Evolutionary conservation across 169 alveolate species (phyloP).

Genomic region (Hammondia hammondi): DNA sequence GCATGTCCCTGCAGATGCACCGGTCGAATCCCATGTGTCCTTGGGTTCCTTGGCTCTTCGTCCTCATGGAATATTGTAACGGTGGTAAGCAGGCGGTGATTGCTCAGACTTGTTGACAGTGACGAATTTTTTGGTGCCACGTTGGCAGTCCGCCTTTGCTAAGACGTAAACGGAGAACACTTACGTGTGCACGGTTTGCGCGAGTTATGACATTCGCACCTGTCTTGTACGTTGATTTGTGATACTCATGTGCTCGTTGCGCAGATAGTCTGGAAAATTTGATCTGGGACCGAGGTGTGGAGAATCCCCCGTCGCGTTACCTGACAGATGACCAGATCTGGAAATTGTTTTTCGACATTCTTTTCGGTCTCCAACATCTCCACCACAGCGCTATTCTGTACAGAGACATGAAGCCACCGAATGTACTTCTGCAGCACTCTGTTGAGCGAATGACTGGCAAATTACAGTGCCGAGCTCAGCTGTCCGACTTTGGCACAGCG

Average conservation of each 20-base stretch:
- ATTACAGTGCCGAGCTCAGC: slow-evolving; percentile 74
- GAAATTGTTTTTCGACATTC: slow-evolving; percentile 74
- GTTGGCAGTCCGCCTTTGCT: too few relatives aligned
- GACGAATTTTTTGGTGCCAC: neutral
- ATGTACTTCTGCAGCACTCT: slow-evolving; percentile 63
- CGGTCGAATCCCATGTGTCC: slow-evolving; percentile 81
- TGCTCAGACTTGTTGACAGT: neutral
- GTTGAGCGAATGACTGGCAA: slow-evolving; percentile 36
- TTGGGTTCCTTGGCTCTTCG: slow-evolving; percentile 87
- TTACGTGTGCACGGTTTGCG: neutral
- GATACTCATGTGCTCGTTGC: too few relatives aligned
- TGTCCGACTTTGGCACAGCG: slow-evolving; percentile 87
- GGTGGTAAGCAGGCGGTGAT: slow-evolving; percentile 75
- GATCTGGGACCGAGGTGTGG: slow-evolving; percentile 48
- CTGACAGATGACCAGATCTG: slow-evolving; percentile 61
- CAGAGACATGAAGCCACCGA: slow-evolving; percentile 77
- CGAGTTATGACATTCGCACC: neutral
- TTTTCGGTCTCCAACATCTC: slow-evolving; percentile 77
- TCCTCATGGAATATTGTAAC: slow-evolving; percentile 87
- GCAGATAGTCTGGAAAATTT: slow-evolving; percentile 65
- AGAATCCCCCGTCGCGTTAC: slow-evolving; percentile 1
- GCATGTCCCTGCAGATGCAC: slow-evolving; percentile 46
- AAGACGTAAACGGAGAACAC: neutral
- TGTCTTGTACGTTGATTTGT: neutral
- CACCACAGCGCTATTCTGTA: slow-evolving; percentile 79